Evolutionary conservation across 345 rosid genomes (phyloP).

Genomic region (Luvunga scandens): DNA sequence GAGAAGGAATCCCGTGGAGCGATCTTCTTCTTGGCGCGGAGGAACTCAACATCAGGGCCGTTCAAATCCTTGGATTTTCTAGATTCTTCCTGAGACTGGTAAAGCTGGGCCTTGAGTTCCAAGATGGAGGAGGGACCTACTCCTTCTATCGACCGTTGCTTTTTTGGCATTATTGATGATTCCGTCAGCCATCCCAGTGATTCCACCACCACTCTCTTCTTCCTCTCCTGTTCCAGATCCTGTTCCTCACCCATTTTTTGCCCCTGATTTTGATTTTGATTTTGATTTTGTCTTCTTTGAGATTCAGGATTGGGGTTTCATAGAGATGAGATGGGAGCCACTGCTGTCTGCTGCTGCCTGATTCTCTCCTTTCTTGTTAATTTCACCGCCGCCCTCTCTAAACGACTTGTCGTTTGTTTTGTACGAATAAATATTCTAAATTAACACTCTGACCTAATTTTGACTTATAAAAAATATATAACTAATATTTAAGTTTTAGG

Average conservation of each 20-base stretch:
- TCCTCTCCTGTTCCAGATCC: constrained; percentile 51
- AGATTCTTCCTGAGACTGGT: constrained; percentile 79
- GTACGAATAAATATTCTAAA: neutral
- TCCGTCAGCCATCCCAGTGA: constrained; percentile 97
- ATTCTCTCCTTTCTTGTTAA: neutral
- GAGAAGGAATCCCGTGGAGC: constrained; percentile 52
- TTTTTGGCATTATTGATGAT: constrained; percentile 85
- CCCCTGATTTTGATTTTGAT: neutral
- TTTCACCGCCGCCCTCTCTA: neutral
- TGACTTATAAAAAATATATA: no score
- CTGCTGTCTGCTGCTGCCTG: neutral
- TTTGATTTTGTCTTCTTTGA: neutral
- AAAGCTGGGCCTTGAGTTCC: constrained; percentile 91
- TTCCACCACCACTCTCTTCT: constrained; percentile 67
- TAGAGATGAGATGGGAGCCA: no score
- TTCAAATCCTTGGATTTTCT: constrained; percentile 57
- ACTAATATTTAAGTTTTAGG: no score
- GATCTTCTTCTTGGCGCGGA: constrained; percentile 71
- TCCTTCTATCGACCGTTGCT: constrained; percentile 82
- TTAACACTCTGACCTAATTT: no score
- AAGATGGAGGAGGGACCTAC: constrained; percentile 84
- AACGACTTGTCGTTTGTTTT: neutral
- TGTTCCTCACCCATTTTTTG: constrained; percentile 39
- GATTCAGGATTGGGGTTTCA: neutral
- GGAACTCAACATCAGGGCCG: constrained; percentile 58